phyloP scores from a whole-genome alignment of 257 asterid species.

The Nicotiana tomentosiformis region DNA sequence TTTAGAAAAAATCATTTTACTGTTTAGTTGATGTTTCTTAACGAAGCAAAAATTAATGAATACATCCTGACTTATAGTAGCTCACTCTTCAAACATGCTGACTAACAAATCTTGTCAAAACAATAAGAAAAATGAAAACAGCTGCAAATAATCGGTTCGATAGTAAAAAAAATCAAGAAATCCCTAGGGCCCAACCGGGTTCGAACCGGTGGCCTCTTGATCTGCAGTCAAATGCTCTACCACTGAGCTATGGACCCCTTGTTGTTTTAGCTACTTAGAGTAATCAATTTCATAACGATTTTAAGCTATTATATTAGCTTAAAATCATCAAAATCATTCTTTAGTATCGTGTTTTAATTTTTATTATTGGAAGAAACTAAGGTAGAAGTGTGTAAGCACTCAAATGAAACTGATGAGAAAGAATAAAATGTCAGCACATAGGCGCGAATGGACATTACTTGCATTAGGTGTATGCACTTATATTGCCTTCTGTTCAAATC shows the following conservation, averaged over 20 bases:
- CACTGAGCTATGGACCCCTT: constrained; percentile 75
- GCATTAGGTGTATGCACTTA: background rate
- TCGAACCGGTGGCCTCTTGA: constrained; percentile 52
- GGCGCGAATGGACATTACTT: too few species aligned
- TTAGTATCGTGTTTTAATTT: too few species aligned
- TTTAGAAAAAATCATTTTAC: background rate
- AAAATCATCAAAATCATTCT: too few species aligned
- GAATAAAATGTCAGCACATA: too few species aligned
- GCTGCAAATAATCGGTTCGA: background rate
- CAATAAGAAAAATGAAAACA: background rate
- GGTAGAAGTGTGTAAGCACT: background rate
- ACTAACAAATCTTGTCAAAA: background rate
- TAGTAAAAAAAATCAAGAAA: too few species aligned
- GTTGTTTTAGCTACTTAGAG: background rate
- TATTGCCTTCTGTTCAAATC: background rate
- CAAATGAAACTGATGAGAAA: background rate
- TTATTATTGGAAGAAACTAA: background rate
- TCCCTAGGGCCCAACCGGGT: constrained; percentile 30
- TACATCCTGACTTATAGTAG: background rate
- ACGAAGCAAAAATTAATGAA: background rate
- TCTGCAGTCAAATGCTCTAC: constrained; percentile 77
- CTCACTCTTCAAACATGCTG: too few species aligned
- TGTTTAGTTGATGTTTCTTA: background rate
- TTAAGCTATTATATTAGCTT: too few species aligned
- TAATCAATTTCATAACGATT: too few species aligned